Evolutionary conservation across 1,284 basidiomycete genomes (phyloP).

Genomic region (Pascua sp.): DNA sequence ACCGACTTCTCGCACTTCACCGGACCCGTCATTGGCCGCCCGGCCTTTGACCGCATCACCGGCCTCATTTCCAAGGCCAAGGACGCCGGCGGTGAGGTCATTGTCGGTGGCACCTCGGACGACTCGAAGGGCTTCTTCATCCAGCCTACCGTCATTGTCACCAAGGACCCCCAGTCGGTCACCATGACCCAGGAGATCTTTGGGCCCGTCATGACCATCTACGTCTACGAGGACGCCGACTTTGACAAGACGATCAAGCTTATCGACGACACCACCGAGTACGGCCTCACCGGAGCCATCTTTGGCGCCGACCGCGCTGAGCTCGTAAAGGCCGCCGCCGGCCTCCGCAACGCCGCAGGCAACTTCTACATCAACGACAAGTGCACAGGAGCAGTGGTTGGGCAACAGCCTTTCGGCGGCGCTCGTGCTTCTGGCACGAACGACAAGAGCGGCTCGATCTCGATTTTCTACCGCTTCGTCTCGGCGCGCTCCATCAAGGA

Average conservation of each 20-base stretch:
- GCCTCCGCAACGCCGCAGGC: constrained; percentile 67
- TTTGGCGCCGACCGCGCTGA: constrained; percentile 77
- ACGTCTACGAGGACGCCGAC: constrained; percentile 81
- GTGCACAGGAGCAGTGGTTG: constrained; percentile 85
- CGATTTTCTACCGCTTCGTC: constrained; percentile 84
- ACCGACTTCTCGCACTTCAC: constrained; percentile 82
- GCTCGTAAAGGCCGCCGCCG: constrained; percentile 69
- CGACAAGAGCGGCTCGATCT: constrained; percentile 92
- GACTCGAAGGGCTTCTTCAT: constrained; percentile 91
- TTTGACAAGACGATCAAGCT: constrained; percentile 77
- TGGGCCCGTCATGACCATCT: constrained; percentile 91
- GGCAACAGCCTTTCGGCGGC: constrained; percentile 96
- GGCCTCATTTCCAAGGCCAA: constrained; percentile 85
- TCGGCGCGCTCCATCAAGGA: constrained; percentile 94
- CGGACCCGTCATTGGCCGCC: constrained; percentile 86
- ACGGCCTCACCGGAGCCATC: constrained; percentile 89
- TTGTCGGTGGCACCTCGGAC: constrained; percentile 78
- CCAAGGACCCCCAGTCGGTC: constrained; percentile 82
- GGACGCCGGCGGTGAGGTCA: constrained; percentile 78
- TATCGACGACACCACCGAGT: constrained; percentile 81
- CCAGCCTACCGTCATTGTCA: constrained; percentile 91
- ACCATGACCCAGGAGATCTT: constrained; percentile 97
- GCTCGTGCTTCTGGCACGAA: constrained; percentile 91
- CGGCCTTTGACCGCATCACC: constrained; percentile 84
- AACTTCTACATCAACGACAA: constrained; percentile 92